Evolutionary conservation across 164 flowering plant genomes (phyloP).

Genomic region (Kalanchoe fedtschenkoi): DNA sequence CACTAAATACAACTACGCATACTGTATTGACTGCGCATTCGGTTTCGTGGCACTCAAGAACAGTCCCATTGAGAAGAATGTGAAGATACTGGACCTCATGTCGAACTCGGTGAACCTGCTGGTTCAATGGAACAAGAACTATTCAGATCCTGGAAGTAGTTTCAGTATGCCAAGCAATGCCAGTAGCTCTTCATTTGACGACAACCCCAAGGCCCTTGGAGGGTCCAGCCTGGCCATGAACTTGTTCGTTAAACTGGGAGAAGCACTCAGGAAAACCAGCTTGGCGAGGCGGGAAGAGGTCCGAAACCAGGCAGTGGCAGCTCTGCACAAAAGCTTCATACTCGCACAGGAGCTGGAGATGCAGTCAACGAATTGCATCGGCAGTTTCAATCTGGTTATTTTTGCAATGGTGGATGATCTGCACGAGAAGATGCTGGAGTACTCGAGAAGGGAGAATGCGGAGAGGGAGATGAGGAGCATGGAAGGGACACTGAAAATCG

Average conservation of each 20-base stretch:
- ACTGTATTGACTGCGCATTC: slow-evolving; percentile 72
- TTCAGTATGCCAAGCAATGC: slow-evolving; percentile 28
- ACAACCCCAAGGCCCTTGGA: slow-evolving; percentile 17
- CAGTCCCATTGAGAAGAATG: slow-evolving; percentile 60
- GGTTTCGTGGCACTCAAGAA: slow-evolving; percentile 56
- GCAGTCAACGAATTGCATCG: slow-evolving; percentile 35
- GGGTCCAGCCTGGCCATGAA: slow-evolving; percentile 22
- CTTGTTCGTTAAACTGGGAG: slow-evolving; percentile 61
- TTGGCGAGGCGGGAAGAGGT: slow-evolving; percentile 80
- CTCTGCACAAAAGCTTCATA: slow-evolving; percentile 44
- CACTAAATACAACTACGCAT: slow-evolving; percentile 41
- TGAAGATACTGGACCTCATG: slow-evolving; percentile 54
- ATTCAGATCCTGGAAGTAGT: slow-evolving; percentile 49
- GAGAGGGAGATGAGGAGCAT: slow-evolving; percentile 68
- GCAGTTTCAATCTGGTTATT: slow-evolving; percentile 49
- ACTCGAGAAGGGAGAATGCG: slow-evolving; percentile 61
- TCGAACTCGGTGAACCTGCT: slow-evolving; percentile 49
- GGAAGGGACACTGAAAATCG: slow-evolving; percentile 62
- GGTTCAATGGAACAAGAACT: slow-evolving; percentile 46
- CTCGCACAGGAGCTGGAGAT: slow-evolving; percentile 54
- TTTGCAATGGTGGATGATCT: slow-evolving; percentile 91
- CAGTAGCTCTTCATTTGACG: slow-evolving; percentile 47
- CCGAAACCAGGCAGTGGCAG: slow-evolving; percentile 55
- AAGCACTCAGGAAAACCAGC: slow-evolving; percentile 59
- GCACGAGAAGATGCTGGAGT: slow-evolving; percentile 79